Conservation (phyloP, 2,329 filamentous ascomycete genomes). For the Ophidiomyces ophidiicola region DNA sequence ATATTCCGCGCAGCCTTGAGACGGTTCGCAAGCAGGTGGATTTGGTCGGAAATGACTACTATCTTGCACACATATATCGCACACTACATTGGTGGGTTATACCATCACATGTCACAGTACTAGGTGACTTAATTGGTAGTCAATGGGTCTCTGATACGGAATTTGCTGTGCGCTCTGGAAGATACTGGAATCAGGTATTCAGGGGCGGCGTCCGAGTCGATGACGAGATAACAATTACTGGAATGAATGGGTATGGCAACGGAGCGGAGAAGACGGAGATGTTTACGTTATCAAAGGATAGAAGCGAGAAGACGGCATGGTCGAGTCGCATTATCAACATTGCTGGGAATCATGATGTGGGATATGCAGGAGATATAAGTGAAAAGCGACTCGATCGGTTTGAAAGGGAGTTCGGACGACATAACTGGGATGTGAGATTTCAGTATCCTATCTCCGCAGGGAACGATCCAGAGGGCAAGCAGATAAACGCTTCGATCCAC, state of each 20-base stretch:
- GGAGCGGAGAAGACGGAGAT: slow-evolving; percentile 15
- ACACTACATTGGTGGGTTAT: slow-evolving; percentile 69
- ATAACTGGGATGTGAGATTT: slow-evolving; percentile 83
- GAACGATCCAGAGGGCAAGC: slow-evolving; percentile 13
- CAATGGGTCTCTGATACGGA: slow-evolving; percentile 87
- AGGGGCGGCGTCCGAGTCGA: slow-evolving; percentile 51
- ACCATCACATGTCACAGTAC: slow-evolving; percentile 76
- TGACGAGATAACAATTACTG: slow-evolving; percentile 31
- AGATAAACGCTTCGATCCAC: slow-evolving; percentile 52
- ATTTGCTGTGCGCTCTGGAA: slow-evolving; percentile 57
- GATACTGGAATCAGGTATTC: slow-evolving; percentile 77
- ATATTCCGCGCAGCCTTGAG: slow-evolving; percentile 55
- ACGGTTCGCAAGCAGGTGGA: slow-evolving; percentile 70
- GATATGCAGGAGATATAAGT: slow-evolving; percentile 85
- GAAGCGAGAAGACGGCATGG: slow-evolving; percentile 50
- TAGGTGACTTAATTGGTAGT: slow-evolving; percentile 84
- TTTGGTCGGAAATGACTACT: slow-evolving; percentile 85
- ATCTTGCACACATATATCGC: slow-evolving; percentile 84
- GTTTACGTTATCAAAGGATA: slow-evolving; percentile 21
- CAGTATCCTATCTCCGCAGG: slow-evolving; percentile 34
- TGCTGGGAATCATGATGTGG: slow-evolving; percentile 90
- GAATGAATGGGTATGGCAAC: slow-evolving; percentile 31
- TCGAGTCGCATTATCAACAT: slow-evolving; percentile 70
- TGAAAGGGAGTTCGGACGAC: slow-evolving; percentile 69
- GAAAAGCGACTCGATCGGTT: slow-evolving; percentile 65